Evolutionary conservation across 768 basidiomycete species (phyloP), one percentile per base, ranked within the genome.

Genomic region (Cyclocybe cylindracea): DNA sequence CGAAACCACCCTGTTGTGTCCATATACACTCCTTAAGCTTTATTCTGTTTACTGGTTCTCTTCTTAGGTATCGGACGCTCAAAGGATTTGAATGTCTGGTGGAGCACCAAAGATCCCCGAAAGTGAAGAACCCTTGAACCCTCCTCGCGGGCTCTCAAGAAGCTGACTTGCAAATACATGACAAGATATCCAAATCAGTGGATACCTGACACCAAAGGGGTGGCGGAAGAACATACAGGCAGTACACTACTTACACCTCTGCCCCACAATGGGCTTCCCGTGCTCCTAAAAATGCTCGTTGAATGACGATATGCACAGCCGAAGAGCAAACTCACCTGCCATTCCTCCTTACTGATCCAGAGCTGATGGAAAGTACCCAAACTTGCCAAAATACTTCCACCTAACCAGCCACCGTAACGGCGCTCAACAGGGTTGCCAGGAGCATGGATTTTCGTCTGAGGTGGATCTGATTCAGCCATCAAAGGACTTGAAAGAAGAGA

Each of bases 311-410:
- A 33, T 47, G 31, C 16, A 14, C 16, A 49, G 24, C 29, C 18
- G 11, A 5, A 10, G 13, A 42, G 36, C 5, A 50, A 42, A 66
- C 84, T 39, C 53, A 91, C 92, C 82, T 91, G 84, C 87, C 91
- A 95, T 62, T 96, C 94, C 67, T 94, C 93, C 62, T 78, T 84
- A 69, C 91, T 93, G 63, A 96, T 94, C 94, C 94, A 95, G 44
- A 95, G 75, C 60, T 96, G 96, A 66, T 99, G 97, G 80, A 98
- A 99, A 11, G 95, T 98, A 18, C 97, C 97, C 63, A 98, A 71
- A 63, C 91, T 94, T 1, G 90, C 95, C 42, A 98, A 76, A 61
- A 98, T 96, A 58, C 91, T 94, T 29, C 96, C 97, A 9, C 97
- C 97, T 6, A 99, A 73, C 97, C 97, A 99, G 14, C 89, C 86